Evolutionary conservation across 2,329 filamentous ascomycete genomes (phyloP).

Genomic region (Grosmannia clavigera): DNA sequence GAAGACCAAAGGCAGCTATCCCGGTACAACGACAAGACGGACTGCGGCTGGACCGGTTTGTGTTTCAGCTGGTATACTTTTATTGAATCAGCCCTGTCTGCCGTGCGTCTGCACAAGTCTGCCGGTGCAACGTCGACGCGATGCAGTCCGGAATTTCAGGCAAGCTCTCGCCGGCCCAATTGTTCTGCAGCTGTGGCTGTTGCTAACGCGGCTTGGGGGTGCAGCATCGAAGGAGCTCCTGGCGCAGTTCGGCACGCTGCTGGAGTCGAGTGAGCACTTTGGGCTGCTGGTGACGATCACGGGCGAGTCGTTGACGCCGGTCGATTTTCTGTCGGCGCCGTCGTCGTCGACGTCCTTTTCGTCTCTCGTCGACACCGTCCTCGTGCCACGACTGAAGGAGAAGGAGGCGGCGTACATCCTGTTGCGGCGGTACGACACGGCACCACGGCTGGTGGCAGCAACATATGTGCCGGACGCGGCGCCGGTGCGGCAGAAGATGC

Average conservation of each 20-base stretch:
- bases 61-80: not conserved
- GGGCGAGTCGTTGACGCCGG: conserved; percentile 53
- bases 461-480: conserved; percentile 72
- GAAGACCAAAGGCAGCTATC: not conserved
- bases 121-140: conserved; percentile 14
- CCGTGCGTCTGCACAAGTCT: not conserved
- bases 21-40: not conserved
- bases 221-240: conserved; percentile 67
- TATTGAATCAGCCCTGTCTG: not conserved
- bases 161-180: conserved; percentile 21
- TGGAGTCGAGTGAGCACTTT: conserved; percentile 48
- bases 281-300: conserved; percentile 61
- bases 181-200: not conserved
- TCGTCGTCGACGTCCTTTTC: conserved; percentile 45
- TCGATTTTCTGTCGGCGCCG: conserved; percentile 38
- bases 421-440: conserved; percentile 51
- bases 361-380: conserved; percentile 44
- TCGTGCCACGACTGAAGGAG: conserved; percentile 51
- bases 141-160: conserved; percentile 77
- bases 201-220: not conserved
- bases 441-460: conserved; percentile 52
- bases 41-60: not conserved
- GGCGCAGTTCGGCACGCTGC: conserved; percentile 57
- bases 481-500: conserved; percentile 74
- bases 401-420: conserved; percentile 62